phyloP scores from a whole-genome alignment of 2,329 filamentous ascomycete genomes.

The Pyrenophora teres region DNA sequence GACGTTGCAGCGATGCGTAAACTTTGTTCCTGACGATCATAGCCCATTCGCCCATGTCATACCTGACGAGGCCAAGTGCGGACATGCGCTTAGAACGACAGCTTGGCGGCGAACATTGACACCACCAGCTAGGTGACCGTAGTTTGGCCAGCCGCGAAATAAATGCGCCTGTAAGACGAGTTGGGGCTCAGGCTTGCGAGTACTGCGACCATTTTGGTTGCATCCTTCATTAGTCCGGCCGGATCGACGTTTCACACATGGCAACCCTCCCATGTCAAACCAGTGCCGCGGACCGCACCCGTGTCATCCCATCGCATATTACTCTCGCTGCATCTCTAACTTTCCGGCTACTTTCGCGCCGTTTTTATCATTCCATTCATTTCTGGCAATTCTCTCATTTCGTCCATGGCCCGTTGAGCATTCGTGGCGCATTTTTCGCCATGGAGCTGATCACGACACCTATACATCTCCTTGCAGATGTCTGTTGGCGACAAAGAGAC shows the following conservation, averaged over 20 bases:
- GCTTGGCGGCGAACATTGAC: slow-evolving; percentile 21
- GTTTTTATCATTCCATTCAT: slow-evolving; percentile 3
- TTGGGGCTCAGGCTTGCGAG: slow-evolving; percentile 12
- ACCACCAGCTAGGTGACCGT: slow-evolving; percentile 11
- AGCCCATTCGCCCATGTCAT: slow-evolving; percentile 16
- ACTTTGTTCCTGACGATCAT: slow-evolving; percentile 29
- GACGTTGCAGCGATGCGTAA: background rate
- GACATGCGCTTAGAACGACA: slow-evolving; percentile 11
- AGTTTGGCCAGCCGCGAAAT: slow-evolving; percentile 8
- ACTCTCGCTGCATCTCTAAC: slow-evolving; percentile 17
- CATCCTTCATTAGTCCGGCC: slow-evolving; percentile 34
- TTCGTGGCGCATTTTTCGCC: slow-evolving; percentile 30
- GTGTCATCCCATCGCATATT: slow-evolving; percentile 25
- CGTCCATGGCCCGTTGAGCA: slow-evolving; percentile 30
- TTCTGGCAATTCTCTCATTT: background rate
- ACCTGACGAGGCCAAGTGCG: slow-evolving; percentile 13
- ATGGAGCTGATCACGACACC: slow-evolving; percentile 33
- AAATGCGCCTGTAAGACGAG: slow-evolving; percentile 20
- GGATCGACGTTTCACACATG: slow-evolving; percentile 37
- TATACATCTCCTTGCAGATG: slow-evolving; percentile 28
- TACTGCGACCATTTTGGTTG: slow-evolving; percentile 38
- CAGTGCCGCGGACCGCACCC: slow-evolving; percentile 17
- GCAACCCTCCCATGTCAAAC: slow-evolving; percentile 22
- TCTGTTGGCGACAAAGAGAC: slow-evolving; percentile 27
- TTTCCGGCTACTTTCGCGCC: slow-evolving; percentile 16